Evolutionary conservation across 139 green algal genomes (phyloP), one percentile per base, ranked within the genome.

Genomic region (Cymbomonas tetramitiformis): DNA sequence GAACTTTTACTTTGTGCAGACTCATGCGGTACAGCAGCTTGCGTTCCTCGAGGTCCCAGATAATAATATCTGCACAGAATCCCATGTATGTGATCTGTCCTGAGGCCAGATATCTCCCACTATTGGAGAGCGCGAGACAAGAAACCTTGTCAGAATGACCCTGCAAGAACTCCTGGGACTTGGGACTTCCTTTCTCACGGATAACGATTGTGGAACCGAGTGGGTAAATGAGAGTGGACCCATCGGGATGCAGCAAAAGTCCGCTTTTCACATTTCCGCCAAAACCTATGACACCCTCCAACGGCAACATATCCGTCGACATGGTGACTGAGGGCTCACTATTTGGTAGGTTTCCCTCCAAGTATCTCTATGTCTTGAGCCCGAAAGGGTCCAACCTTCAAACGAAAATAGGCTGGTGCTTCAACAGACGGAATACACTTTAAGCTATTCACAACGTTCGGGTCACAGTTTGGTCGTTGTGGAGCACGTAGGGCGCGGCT

Each of bases 1-100:
- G 78, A 0, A 94, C 76, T 57, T 87, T 88, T 12, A 87, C 83
- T 69, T 89, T 89, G 73, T 93, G 84, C 47, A 90, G 65, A 3
- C 57, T 70, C 74, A 90, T 73, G 9, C 75, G 59, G 61, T 90
- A 79, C 34, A 87, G 8, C 9, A 84, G 50, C 30, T 62, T 69
- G 9, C 67, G 64, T 0, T 53, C 62, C 31, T 80, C 73, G 38
- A 90, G 30, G 61, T 90, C 82, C 84, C 84, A 93, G 6, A 93
- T 70, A 61, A 89, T 86, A 46, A 93, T 81, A 38, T 88, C 80
- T 18, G 84, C 84, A 12, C 67, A 76, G 67, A 90, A 85, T 4
- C 84, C 84, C 77, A 87, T 84, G 71, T 85, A 83, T 0, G 82
- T 88, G 38, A 84, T 58, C 62, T 89, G 81, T 3, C 83, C 83